phyloP scores from a whole-genome alignment of 2,329 filamentous ascomycete species.

The Fusarium sp. region DNA sequence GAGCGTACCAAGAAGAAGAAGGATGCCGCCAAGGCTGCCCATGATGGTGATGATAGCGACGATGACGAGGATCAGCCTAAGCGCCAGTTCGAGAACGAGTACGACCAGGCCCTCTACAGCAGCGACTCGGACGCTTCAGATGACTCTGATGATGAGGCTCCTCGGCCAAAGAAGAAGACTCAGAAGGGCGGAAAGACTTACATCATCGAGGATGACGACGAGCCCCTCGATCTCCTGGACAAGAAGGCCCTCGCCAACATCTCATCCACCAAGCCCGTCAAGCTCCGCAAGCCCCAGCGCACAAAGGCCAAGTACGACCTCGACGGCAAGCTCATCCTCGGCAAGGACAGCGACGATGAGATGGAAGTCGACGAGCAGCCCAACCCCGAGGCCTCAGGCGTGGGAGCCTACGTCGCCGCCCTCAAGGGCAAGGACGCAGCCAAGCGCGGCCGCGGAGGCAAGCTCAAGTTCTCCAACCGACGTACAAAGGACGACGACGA shows the following conservation, averaged over 20 bases:
- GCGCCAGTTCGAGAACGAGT: conserved; percentile 87
- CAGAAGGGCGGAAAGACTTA: conserved; percentile 79
- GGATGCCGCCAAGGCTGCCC: conserved; percentile 71
- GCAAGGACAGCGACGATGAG: conserved; percentile 65
- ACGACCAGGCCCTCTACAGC: conserved; percentile 95
- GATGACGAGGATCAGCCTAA: conserved; percentile 60
- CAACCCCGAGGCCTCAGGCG: conserved; percentile 68
- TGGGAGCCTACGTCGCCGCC: conserved; percentile 77
- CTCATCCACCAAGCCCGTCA: conserved; percentile 86
- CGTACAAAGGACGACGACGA: conserved; percentile 59
- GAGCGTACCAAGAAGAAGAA: conserved; percentile 93
- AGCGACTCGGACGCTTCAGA: conserved; percentile 71
- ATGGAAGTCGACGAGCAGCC: conserved; percentile 74
- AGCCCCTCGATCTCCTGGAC: conserved; percentile 93
- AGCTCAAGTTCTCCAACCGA: conserved; percentile 79
- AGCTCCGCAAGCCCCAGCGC: conserved; percentile 66
- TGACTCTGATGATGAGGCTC: conserved; percentile 69
- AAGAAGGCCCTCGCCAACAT: conserved; percentile 92
- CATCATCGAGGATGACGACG: conserved; percentile 94
- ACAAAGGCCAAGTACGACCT: conserved; percentile 77
- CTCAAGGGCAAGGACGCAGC: conserved; percentile 76
- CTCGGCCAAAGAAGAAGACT: conserved; percentile 57
- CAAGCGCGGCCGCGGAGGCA: conserved; percentile 73
- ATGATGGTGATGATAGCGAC: conserved; percentile 68
- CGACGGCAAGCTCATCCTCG: conserved; percentile 85